phyloP scores from a whole-genome alignment of 306 rosid species.

The Trifolium repens region DNA sequence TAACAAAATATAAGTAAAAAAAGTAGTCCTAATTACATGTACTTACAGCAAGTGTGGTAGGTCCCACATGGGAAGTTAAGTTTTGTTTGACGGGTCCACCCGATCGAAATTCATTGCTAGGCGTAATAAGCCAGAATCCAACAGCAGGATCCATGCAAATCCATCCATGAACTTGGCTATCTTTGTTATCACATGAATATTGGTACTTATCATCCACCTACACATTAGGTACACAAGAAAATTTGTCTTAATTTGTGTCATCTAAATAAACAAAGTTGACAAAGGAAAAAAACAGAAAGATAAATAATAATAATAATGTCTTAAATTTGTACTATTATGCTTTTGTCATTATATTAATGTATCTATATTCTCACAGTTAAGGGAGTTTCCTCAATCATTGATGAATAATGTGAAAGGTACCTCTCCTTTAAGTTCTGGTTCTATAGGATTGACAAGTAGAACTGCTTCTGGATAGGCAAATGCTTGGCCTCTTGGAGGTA shows the following conservation, averaged over 20 bases:
- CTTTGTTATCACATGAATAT: constrained; percentile 81
- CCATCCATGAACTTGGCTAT: constrained; percentile 89
- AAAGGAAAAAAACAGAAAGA: not conserved
- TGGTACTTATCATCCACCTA: constrained; percentile 96
- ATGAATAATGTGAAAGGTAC: constrained; percentile 37
- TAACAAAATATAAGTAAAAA: no score
- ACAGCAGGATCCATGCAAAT: constrained; percentile 59
- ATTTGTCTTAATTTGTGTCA: not conserved
- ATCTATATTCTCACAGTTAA: not conserved
- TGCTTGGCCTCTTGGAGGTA: constrained; percentile 56
- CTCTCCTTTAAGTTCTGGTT: constrained; percentile 80
- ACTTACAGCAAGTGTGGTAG: constrained; percentile 78
- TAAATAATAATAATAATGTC: not conserved
- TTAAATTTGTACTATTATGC: not conserved
- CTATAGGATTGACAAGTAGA: constrained; percentile 73
- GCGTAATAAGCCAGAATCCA: constrained; percentile 81
- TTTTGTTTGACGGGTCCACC: constrained; percentile 89
- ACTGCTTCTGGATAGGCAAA: constrained; percentile 85
- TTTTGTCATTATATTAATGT: not conserved
- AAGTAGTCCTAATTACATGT: no score
- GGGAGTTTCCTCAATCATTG: not conserved
- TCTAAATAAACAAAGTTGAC: not conserved
- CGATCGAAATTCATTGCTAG: constrained; percentile 77
- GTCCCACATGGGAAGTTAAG: constrained; percentile 88
- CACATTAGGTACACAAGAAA: not conserved